Conservation (phyloP, 2,329 filamentous ascomycete genomes). For the Fusarium buharicum region DNA sequence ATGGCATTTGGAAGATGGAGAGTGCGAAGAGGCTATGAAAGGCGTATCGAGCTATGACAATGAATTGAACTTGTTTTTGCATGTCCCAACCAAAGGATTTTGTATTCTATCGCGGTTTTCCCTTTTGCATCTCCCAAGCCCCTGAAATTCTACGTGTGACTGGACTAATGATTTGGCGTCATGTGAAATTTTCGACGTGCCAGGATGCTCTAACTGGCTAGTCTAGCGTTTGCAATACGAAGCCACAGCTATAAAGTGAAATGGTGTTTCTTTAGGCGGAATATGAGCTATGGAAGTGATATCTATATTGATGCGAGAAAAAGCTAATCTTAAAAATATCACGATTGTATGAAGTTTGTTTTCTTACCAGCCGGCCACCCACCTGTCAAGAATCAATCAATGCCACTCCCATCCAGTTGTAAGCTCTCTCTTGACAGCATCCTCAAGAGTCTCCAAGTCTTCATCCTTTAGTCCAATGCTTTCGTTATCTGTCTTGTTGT, state of each 20-base stretch:
- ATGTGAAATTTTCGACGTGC: background rate
- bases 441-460: conserved; percentile 62
- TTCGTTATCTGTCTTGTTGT: conserved; percentile 74
- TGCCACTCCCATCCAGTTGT: conserved; percentile 33
- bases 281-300: too few species aligned
- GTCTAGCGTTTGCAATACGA: background rate
- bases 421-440: conserved; percentile 32
- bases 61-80: background rate
- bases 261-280: too few species aligned
- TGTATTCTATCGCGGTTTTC: background rate
- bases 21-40: background rate
- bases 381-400: background rate
- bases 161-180: background rate
- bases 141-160: background rate
- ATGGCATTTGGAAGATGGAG: too few species aligned
- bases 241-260: background rate
- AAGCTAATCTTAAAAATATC: too few species aligned
- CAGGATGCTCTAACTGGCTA: background rate
- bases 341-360: too few species aligned
- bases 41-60: background rate
- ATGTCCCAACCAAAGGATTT: background rate
- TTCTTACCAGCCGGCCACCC: too few species aligned
- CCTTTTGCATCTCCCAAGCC: background rate
- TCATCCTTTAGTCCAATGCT: conserved; percentile 61
- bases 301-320: too few species aligned